These are phyloP conservation scores for Boletus sensibilis DNA, from an alignment of 768 basidiomycete species.

Conservation along the genomic window DNA sequence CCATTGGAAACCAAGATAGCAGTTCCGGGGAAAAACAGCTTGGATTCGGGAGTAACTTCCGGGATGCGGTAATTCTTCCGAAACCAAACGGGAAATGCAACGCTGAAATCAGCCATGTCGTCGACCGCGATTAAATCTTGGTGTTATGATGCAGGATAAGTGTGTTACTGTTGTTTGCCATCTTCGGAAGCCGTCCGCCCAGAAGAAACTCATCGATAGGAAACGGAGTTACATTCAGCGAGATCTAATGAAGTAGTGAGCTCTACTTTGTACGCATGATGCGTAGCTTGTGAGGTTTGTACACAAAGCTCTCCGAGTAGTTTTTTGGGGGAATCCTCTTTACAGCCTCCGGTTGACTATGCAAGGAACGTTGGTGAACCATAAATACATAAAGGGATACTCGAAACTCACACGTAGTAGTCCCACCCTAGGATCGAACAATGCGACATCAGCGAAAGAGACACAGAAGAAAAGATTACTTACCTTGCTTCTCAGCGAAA, in stretches of 20 bases:
- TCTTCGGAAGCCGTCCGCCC: neutral
- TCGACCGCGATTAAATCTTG: neutral
- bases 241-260: constrained; percentile 5
- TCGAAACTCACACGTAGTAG: constrained; percentile 75
- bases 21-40: neutral
- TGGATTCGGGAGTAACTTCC: neutral
- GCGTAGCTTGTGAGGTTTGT: constrained; percentile 75
- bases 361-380: constrained; percentile 5
- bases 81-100: neutral
- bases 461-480: constrained; percentile 11
- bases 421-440: constrained; percentile 70
- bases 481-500: constrained; percentile 97
- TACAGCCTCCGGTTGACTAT: constrained; percentile 56
- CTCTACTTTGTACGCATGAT: constrained; percentile 89
- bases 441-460: neutral
- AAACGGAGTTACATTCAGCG: neutral
- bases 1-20: neutral
- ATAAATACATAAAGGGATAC: constrained; percentile 2
- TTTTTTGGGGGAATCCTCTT: constrained; percentile 82
- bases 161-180: neutral
- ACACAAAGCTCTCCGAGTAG: constrained; percentile 89
- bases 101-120: neutral
- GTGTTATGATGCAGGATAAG: neutral
- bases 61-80: neutral
- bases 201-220: neutral